Percentiles rank a stretch among this genome's conserved stretches.
phyloP scores from a whole-genome alignment of 164 flowering plant genomes.

The Magnolia kwangsiensis region DNA sequence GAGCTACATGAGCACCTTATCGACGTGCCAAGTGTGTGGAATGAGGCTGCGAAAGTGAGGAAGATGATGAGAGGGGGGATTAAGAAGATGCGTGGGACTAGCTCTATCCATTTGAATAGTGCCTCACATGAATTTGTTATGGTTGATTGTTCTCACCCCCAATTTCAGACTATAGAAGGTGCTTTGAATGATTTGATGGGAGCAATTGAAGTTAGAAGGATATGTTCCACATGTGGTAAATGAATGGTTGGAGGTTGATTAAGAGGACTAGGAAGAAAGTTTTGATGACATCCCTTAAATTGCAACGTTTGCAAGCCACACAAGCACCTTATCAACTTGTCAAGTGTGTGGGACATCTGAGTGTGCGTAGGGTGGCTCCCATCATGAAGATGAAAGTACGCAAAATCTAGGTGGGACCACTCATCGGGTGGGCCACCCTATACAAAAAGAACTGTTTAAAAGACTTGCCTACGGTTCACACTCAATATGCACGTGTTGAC shows the following conservation, averaged over 20 bases:
- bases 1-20: too few relatives aligned
- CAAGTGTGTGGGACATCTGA: not conserved
- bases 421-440: too few relatives aligned
- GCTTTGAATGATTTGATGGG: not conserved
- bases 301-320: too few relatives aligned
- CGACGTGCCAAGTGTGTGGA: not conserved
- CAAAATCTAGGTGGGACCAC: too few relatives aligned
- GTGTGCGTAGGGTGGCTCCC: too few relatives aligned
- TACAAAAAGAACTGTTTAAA: too few relatives aligned
- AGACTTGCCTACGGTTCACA: too few relatives aligned
- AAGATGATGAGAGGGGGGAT: constrained; percentile 6
- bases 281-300: too few relatives aligned
- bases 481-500: too few relatives aligned
- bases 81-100: constrained; percentile 10
- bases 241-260: not conserved
- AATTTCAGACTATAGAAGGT: not conserved
- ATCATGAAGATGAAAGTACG: too few relatives aligned
- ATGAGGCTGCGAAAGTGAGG: not conserved
- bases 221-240: not conserved
- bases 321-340: too few relatives aligned
- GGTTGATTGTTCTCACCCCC: constrained; percentile 3
- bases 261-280: not conserved
- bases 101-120: constrained; percentile 7
- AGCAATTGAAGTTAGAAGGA: not conserved
- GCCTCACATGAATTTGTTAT: constrained; percentile 1